Conservation (phyloP, 352 stramenopile genomes). For the Saprolegnia parasitica region DNA sequence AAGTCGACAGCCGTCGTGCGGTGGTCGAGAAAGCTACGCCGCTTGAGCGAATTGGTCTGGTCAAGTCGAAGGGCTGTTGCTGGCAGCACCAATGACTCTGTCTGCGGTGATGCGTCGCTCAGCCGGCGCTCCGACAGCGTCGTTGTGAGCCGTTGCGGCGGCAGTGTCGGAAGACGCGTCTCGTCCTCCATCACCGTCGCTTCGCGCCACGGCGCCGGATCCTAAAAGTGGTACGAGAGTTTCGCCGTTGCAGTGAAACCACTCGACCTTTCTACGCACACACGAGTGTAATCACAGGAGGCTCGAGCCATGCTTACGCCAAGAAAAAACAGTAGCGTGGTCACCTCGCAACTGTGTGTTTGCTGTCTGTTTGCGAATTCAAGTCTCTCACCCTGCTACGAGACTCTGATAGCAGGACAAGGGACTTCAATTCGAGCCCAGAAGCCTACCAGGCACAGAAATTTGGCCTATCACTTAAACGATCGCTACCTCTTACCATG, state of each 20-base stretch:
- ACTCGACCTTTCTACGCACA: no score
- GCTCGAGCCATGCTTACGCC: no score
- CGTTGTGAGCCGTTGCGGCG: not conserved
- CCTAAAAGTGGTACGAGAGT: not conserved
- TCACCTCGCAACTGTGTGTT: no score
- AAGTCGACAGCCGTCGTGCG: not conserved
- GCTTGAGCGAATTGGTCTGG: not conserved
- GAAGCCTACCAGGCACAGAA: no score
- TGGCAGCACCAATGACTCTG: not conserved
- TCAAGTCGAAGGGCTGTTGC: not conserved
- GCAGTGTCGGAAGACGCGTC: not conserved
- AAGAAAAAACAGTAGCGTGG: no score
- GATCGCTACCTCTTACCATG: no score
- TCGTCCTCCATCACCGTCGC: not conserved
- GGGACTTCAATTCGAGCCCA: no score
- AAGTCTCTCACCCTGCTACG: no score
- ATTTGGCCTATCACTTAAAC: no score
- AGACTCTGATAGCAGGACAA: no score
- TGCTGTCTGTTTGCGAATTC: no score
- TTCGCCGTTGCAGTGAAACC: not conserved
- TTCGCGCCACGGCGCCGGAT: not conserved
- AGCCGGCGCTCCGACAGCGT: not conserved
- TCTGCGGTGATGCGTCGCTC: not conserved
- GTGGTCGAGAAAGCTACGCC: constrained; percentile 10
- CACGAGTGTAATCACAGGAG: no score